These are phyloP conservation scores for Orbilia quercus DNA, from an alignment of 2,329 filamentous ascomycete genomes.

Conservation along the genomic window DNA sequence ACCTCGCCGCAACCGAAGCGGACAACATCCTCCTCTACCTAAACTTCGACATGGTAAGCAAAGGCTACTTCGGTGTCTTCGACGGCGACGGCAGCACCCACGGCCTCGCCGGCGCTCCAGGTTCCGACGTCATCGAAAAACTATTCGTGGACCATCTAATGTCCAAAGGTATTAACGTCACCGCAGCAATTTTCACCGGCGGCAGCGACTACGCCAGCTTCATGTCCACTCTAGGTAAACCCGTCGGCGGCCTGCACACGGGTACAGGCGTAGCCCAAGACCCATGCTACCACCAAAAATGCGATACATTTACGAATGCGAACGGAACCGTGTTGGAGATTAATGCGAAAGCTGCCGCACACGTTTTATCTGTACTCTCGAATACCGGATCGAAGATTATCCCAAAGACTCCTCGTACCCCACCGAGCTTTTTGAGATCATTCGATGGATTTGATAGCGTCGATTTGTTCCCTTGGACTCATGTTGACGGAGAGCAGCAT, in stretches of 20 bases:
- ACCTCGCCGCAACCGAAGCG: conserved; percentile 56
- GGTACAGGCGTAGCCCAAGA: conserved; percentile 61
- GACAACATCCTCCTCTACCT: conserved; percentile 61
- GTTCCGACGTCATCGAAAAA: conserved; percentile 62
- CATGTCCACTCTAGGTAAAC: conserved; percentile 62
- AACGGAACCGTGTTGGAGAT: conserved; percentile 61
- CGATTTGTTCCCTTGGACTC: conserved; percentile 35
- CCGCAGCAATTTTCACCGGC: conserved; percentile 61
- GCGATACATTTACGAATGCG: conserved; percentile 62
- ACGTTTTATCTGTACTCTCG: conserved; percentile 61
- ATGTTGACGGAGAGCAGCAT: conserved; percentile 43
- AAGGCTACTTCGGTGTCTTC: conserved; percentile 62
- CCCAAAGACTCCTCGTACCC: conserved; percentile 58
- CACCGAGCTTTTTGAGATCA: conserved; percentile 1
- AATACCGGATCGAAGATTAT: conserved; percentile 61
- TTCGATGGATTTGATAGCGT: conserved; percentile 24
- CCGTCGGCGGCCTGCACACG: conserved; percentile 63
- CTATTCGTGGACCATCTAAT: conserved; percentile 61
- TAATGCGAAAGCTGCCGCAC: conserved; percentile 62
- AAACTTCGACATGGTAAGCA: conserved; percentile 63
- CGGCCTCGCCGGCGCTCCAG: conserved; percentile 58
- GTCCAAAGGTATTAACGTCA: conserved; percentile 58
- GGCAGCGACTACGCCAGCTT: conserved; percentile 61
- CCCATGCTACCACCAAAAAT: conserved; percentile 63
- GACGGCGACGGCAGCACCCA: conserved; percentile 61